phyloP scores from a whole-genome alignment of 73 alveolate species.

The Paramecium pentaurelia region DNA sequence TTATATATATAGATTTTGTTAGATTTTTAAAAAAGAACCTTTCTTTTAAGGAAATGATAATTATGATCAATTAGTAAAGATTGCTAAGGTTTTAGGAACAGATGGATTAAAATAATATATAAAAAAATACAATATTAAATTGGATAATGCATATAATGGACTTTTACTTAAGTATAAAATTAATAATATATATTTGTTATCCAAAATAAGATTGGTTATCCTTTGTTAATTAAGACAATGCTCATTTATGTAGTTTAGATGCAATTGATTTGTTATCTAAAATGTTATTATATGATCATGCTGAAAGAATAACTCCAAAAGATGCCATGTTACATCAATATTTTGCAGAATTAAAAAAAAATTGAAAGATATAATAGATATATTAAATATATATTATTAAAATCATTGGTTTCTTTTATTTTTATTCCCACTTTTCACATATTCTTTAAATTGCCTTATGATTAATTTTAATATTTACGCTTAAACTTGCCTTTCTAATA shows the following conservation, averaged over 20 bases:
- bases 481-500: background rate
- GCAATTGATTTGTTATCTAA: conserved; percentile 95
- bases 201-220: conserved; percentile 55
- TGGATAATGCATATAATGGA: conserved; percentile 68
- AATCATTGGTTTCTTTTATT: background rate
- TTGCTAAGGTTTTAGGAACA: conserved; percentile 95
- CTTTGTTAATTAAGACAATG: conserved; percentile 84
- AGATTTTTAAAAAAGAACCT: conserved; percentile 96
- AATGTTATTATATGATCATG: conserved; percentile 93
- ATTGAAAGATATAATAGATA: background rate
- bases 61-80: conserved; percentile 93
- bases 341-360: conserved; percentile 64
- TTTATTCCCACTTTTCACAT: background rate
- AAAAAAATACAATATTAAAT: conserved; percentile 60
- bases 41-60: conserved; percentile 98
- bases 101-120: conserved; percentile 70
- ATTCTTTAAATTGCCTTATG: background rate
- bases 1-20: background rate
- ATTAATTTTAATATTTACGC: background rate
- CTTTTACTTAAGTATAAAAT: conserved; percentile 54
- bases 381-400: background rate
- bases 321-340: conserved; percentile 97
- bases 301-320: conserved; percentile 86
- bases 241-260: conserved; percentile 86
- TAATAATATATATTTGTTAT: background rate